Percentiles rank a stretch among this genome's conserved stretches.
phyloP scores from a whole-genome alignment of 106 monocot genomes.

The Triglochin maritima region DNA sequence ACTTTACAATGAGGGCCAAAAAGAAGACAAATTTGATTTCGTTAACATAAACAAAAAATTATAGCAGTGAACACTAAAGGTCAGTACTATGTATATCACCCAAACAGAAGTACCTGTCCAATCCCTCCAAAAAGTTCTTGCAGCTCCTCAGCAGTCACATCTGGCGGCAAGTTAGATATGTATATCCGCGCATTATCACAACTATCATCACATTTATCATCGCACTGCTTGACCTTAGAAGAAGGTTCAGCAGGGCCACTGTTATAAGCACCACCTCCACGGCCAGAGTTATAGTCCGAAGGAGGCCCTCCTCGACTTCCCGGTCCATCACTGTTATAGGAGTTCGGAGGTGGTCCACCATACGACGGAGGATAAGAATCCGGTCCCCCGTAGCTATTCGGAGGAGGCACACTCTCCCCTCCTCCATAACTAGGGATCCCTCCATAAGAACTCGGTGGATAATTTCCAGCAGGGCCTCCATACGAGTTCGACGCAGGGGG shows the following conservation, averaged over 20 bases:
- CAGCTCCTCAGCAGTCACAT: constrained; percentile 83
- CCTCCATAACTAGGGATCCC: constrained; percentile 55
- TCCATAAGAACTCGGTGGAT: constrained; percentile 40
- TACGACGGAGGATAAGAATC: constrained; percentile 51
- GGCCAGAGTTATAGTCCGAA: constrained; percentile 27
- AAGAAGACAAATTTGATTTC: too few species aligned
- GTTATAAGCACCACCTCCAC: constrained; percentile 30
- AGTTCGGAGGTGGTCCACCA: constrained; percentile 50
- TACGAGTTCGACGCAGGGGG: constrained; percentile 35
- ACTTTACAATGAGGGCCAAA: too few species aligned
- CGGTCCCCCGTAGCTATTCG: constrained; percentile 41
- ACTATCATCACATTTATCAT: constrained; percentile 78
- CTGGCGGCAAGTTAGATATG: constrained; percentile 87
- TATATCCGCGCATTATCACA: constrained; percentile 97
- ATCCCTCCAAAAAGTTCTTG: constrained; percentile 93
- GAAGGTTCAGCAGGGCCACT: constrained; percentile 30
- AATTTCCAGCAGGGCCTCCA: constrained; percentile 44
- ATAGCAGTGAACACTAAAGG: too few species aligned
- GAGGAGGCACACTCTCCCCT: constrained; percentile 37
- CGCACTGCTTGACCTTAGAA: constrained; percentile 75
- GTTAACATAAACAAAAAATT: too few species aligned
- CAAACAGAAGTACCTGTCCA: constrained; percentile 47
- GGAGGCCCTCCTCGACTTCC: constrained; percentile 29
- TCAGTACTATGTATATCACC: background rate
- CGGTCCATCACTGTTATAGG: constrained; percentile 24